Evolutionary conservation across 257 asterid genomes (phyloP).

Genomic region (Solanum sitiens): DNA sequence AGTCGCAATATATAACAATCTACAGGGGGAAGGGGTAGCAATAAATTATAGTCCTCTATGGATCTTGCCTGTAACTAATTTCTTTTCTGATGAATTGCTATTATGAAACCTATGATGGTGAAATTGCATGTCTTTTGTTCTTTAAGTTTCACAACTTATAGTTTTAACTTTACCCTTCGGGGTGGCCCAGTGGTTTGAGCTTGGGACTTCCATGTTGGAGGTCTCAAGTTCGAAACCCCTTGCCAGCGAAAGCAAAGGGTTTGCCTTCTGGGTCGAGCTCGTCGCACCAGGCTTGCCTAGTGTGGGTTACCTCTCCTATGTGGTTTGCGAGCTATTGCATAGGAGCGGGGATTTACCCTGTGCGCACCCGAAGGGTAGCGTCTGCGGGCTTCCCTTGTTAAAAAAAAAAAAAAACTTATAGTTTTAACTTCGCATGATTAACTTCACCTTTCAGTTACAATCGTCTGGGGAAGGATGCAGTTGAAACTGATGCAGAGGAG

Average conservation of each 20-base stretch:
- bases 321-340: too few relatives aligned
- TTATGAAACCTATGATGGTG: neutral
- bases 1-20: neutral
- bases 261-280: too few relatives aligned
- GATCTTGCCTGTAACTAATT: neutral
- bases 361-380: too few relatives aligned
- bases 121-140: neutral
- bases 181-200: too few relatives aligned
- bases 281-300: too few relatives aligned
- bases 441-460: constrained; percentile 46
- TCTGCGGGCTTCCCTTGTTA: too few relatives aligned
- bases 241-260: too few relatives aligned
- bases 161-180: neutral
- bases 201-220: too few relatives aligned
- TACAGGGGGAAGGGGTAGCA: neutral
- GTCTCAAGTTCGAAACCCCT: too few relatives aligned
- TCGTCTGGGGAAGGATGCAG: constrained; percentile 69
- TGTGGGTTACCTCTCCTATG: too few relatives aligned
- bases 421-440: constrained; percentile 4
- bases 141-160: neutral
- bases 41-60: neutral
- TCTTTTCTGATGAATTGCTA: neutral
- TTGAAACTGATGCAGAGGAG: constrained; percentile 76
- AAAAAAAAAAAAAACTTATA: neutral
- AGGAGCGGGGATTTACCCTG: too few relatives aligned